Percentiles rank a stretch among this genome's conserved stretches.
Conservation (phyloP, 768 basidiomycete species). For the Lentinula lateritia region DNA sequence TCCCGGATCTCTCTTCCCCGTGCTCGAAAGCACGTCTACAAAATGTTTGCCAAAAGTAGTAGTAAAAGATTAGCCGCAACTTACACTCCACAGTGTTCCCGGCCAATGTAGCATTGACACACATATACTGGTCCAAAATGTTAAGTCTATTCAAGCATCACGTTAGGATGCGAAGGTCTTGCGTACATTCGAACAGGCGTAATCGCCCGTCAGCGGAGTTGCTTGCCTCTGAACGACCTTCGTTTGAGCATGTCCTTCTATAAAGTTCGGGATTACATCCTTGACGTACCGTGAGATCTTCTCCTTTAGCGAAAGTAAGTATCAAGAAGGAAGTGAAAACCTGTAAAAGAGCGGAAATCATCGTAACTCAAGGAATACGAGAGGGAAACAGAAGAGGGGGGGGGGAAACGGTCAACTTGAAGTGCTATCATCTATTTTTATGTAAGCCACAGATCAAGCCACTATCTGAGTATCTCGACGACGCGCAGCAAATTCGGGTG, state of each 20-base stretch:
- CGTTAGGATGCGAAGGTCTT: background rate
- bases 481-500: background rate
- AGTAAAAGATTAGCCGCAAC: background rate
- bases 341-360: background rate
- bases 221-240: background rate
- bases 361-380: background rate
- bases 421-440: too few species aligned
- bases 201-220: slow-evolving; percentile 19
- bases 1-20: slow-evolving; percentile 31
- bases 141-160: background rate
- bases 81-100: slow-evolving; percentile 28
- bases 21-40: slow-evolving; percentile 44
- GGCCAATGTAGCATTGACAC: slow-evolving; percentile 40
- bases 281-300: background rate
- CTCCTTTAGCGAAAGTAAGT: background rate
- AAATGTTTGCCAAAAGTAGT: background rate
- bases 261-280: background rate
- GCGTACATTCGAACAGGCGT: slow-evolving; percentile 19
- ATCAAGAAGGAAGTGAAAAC: background rate
- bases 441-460: too few species aligned
- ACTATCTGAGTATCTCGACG: background rate
- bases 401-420: too few species aligned
- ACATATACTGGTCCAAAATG: slow-evolving; percentile 26
- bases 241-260: background rate
- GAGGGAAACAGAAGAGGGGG: background rate